A percentile compares a stretch with the other conserved stretches of the same genome.
These are phyloP conservation scores for Sugiyamaella castrensis DNA, from an alignment of 1,139 yeast species.

Conservation along the genomic window DNA sequence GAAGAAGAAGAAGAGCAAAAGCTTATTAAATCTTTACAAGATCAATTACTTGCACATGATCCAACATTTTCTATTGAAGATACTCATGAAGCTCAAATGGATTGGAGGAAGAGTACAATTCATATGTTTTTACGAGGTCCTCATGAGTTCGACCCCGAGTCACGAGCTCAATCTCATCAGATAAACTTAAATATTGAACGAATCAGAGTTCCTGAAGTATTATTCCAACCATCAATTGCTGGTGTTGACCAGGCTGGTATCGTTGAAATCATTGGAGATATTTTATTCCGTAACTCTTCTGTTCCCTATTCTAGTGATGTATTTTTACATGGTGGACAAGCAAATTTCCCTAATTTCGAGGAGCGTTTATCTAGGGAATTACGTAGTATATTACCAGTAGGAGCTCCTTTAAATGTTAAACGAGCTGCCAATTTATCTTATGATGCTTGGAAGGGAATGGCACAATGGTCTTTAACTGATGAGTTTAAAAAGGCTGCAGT, in stretches of 20 bases:
- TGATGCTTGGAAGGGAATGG: slow-evolving; percentile 97
- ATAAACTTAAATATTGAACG: slow-evolving; percentile 87
- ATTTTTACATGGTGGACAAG: slow-evolving; percentile 84
- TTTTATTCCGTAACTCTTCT: slow-evolving; percentile 58
- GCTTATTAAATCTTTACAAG: slow-evolving; percentile 63
- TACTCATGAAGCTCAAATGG: slow-evolving; percentile 69
- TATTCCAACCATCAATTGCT: slow-evolving; percentile 92
- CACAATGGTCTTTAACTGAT: slow-evolving; percentile 59
- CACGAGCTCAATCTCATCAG: slow-evolving; percentile 75
- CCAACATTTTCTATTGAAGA: slow-evolving; percentile 84
- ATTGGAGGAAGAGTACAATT: slow-evolving; percentile 76
- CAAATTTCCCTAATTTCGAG: slow-evolving; percentile 61
- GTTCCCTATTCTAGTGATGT: slow-evolving; percentile 51
- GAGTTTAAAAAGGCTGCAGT: slow-evolving; percentile 53
- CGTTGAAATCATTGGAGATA: slow-evolving; percentile 67
- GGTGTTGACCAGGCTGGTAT: slow-evolving; percentile 96
- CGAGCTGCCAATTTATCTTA: slow-evolving; percentile 62
- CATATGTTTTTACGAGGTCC: slow-evolving; percentile 92
- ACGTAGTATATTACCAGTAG: slow-evolving; percentile 66
- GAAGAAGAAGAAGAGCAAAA: slow-evolving; percentile 73
- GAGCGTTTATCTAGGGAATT: slow-evolving; percentile 67
- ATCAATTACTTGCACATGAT: slow-evolving; percentile 72
- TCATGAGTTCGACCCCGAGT: slow-evolving; percentile 62
- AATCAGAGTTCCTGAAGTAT: slow-evolving; percentile 84
- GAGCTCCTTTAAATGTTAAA: slow-evolving; percentile 58